Evolutionary conservation across 805 yeast species (phyloP).

Genomic region (Kazachstania taianensis): DNA sequence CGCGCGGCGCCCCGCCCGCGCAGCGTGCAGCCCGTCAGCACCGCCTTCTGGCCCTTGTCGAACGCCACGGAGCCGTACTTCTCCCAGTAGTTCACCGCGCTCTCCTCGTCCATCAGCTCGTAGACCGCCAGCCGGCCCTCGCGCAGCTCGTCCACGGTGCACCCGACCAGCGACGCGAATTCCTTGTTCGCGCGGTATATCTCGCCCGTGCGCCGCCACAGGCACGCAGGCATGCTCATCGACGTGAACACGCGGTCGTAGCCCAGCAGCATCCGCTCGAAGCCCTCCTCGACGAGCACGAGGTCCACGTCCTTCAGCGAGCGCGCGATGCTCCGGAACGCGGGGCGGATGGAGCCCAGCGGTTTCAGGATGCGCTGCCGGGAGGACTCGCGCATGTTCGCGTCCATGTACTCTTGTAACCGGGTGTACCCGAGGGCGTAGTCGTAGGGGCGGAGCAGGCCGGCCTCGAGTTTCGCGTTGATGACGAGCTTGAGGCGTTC

Average conservation of each 20-base stretch:
- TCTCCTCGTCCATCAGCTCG: constrained; percentile 89
- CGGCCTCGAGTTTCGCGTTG: constrained; percentile 90
- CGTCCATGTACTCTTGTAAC: constrained; percentile 83
- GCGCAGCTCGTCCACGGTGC: constrained; percentile 76
- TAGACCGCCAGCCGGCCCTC: constrained; percentile 89
- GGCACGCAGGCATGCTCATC: constrained; percentile 95
- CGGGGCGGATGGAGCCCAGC: constrained; percentile 76
- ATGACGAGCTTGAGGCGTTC: constrained; percentile 88
- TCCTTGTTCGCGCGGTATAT: constrained; percentile 92
- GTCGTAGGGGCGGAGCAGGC: constrained; percentile 82
- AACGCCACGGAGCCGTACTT: constrained; percentile 94
- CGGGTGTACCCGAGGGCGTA: constrained; percentile 91
- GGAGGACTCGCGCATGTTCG: constrained; percentile 77
- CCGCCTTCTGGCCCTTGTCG: constrained; percentile 92
- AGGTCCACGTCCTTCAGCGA: constrained; percentile 84
- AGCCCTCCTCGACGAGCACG: constrained; percentile 85
- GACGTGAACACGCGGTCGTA: constrained; percentile 93
- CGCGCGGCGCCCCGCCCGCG: constrained; percentile 70
- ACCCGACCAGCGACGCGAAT: constrained; percentile 88
- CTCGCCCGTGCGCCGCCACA: constrained; percentile 96
- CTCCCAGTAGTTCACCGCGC: constrained; percentile 96
- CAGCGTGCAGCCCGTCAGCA: constrained; percentile 80
- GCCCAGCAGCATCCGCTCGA: constrained; percentile 86
- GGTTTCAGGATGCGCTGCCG: constrained; percentile 82
- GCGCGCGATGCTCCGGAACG: constrained; percentile 85